Evolutionary conservation across 306 rosid species (phyloP).

Genomic region (Prunus campanulata): DNA sequence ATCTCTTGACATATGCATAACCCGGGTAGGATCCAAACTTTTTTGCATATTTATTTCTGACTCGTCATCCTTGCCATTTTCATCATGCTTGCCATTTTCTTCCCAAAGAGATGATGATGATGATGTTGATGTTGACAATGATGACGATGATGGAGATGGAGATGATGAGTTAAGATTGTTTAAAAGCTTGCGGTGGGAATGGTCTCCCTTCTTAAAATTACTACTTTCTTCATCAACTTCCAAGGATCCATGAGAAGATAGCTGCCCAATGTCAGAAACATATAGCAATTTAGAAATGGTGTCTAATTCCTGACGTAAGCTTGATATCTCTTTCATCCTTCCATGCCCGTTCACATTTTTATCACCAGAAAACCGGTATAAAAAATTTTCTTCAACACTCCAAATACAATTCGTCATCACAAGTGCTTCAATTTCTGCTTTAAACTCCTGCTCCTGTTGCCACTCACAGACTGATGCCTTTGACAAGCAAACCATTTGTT

Average conservation of each 20-base stretch:
- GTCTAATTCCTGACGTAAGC: constrained; percentile 65
- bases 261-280: constrained; percentile 55
- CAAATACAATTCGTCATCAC: constrained; percentile 53
- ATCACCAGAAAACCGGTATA: constrained; percentile 35
- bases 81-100: constrained; percentile 68
- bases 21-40: constrained; percentile 40
- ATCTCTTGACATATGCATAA: constrained; percentile 47
- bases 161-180: constrained; percentile 19
- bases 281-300: constrained; percentile 47
- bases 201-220: constrained; percentile 43
- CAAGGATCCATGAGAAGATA: constrained; percentile 64
- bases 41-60: constrained; percentile 37
- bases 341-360: constrained; percentile 38
- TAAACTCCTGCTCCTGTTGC: constrained; percentile 68
- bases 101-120: constrained; percentile 36
- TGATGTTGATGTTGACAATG: constrained; percentile 7
- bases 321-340: constrained; percentile 57
- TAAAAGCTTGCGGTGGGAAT: constrained; percentile 40
- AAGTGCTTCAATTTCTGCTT: constrained; percentile 58
- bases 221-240: constrained; percentile 56
- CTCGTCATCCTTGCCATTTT: constrained; percentile 36
- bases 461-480: constrained; percentile 51
- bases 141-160: neutral
- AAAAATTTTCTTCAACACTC: constrained; percentile 44
- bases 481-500: constrained; percentile 37